Conservation (phyloP, 2,329 filamentous ascomycete species). For the Seiridium cupressi region DNA sequence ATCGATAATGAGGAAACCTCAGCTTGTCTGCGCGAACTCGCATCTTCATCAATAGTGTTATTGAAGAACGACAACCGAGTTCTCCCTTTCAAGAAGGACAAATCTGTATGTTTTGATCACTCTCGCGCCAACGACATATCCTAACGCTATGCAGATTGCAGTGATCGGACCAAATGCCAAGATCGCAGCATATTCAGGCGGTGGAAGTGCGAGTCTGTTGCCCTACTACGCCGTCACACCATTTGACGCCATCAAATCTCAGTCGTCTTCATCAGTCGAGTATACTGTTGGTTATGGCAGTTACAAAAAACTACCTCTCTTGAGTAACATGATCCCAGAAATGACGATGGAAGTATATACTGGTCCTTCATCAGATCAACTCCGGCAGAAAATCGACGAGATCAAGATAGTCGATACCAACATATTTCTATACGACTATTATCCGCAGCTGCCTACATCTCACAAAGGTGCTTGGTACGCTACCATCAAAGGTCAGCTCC, state of each 20-base stretch:
- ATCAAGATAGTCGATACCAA: neutral
- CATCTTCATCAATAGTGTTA: conserved; percentile 68
- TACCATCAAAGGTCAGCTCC: conserved; percentile 58
- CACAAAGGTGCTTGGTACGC: conserved; percentile 52
- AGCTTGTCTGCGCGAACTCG: conserved; percentile 62
- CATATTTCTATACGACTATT: conserved; percentile 13
- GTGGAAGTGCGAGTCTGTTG: conserved; percentile 59
- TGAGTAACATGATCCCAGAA: conserved; percentile 44
- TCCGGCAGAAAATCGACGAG: neutral
- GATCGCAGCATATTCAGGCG: conserved; percentile 56
- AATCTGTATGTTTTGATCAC: conserved; percentile 40
- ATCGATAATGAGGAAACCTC: conserved; percentile 60
- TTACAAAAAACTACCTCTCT: conserved; percentile 60
- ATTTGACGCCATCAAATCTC: conserved; percentile 62
- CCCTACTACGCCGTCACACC: conserved; percentile 70
- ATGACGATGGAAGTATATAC: conserved; percentile 14
- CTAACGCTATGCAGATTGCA: conserved; percentile 35
- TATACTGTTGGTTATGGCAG: conserved; percentile 62
- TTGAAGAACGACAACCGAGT: conserved; percentile 68
- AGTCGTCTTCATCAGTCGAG: conserved; percentile 59
- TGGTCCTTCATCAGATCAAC: neutral
- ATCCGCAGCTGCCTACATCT: conserved; percentile 40
- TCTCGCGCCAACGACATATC: too few species aligned
- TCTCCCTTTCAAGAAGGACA: conserved; percentile 62
- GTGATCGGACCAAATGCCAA: conserved; percentile 58